Evolutionary conservation across 768 basidiomycete genomes (phyloP), one percentile per base, ranked within the genome.

Genomic region (Xerocomellus amylosporus): DNA sequence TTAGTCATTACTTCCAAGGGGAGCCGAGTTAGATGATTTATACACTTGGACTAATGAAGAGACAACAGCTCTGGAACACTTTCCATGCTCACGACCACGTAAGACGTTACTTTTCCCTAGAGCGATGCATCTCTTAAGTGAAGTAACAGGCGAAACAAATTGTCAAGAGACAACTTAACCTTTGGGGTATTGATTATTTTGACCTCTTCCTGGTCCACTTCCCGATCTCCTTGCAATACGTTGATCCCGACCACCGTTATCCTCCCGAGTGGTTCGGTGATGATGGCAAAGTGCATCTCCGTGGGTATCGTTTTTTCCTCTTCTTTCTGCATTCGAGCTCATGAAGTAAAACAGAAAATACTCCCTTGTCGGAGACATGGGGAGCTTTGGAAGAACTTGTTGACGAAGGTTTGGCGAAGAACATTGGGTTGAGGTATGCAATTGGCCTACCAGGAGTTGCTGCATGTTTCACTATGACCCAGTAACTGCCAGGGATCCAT

Each of bases 181-280:
- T 83, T 63, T 96, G 93, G 93, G 89, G 89, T 26, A 75, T 95
- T 41, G 87, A 88, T 24, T 91, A 89, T 70, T 90, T 90, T 66
- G 88, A 91, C 62, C 74, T 91, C 44, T 90, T 82, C 78, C 74
- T 89, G 39, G 75, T 94, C 47, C 93, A 95, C 71, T 94, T 94
- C 80, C 93, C 93, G 20, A 77, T 94, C 59, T 74, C 92, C 28
- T 76, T 96, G 59, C 67, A 84, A 69, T 92, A 93, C 62, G 88
- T 94, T 48, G 87, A 91, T 66, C 87, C 88, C 41, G 65, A 68
- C 20, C 81, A 84, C 64, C 81, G 83, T 57, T 93, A 90, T 71
- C 91, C 93, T 40, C 85, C 90, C 9, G 90, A 86, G 65, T 94
- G 93, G 93, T 82, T 71, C 48, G 86, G 81, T 31, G 85, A 88